A percentile compares a stretch with the other conserved stretches of the same genome.
Evolutionary conservation across 768 basidiomycete species (phyloP).

Genomic region (Tricholoma hemisulphureum): DNA sequence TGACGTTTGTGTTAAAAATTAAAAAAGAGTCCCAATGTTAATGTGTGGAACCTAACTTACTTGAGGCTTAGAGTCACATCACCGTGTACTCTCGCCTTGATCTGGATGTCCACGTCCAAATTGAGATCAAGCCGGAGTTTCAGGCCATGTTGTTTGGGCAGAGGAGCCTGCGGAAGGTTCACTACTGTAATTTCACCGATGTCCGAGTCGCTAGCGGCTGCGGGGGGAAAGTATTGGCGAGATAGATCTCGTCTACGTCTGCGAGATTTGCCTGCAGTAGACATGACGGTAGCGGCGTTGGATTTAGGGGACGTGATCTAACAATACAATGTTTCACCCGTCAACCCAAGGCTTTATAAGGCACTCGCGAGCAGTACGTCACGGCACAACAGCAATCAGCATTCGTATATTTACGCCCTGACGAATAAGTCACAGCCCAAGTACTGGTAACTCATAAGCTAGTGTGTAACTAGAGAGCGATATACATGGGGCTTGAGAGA

Average conservation of each 20-base stretch:
- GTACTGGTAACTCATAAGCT: too few species aligned
- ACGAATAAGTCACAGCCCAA: too few species aligned
- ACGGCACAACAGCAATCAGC: too few species aligned
- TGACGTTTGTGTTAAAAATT: not conserved
- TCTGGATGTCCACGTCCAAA: slow-evolving; percentile 31
- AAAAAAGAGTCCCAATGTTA: not conserved
- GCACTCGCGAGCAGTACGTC: too few species aligned
- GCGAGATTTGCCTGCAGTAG: not conserved
- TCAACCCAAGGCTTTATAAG: too few species aligned
- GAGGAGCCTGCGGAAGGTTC: not conserved
- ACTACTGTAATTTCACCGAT: too few species aligned
- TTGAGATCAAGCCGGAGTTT: slow-evolving; percentile 34
- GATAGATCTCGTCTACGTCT: not conserved
- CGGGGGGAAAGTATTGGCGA: too few species aligned
- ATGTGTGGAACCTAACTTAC: not conserved
- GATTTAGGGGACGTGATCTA: too few species aligned
- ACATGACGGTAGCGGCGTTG: not conserved
- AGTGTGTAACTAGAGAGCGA: too few species aligned
- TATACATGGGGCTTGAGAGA: too few species aligned
- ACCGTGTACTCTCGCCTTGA: slow-evolving; percentile 34
- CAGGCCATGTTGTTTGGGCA: not conserved
- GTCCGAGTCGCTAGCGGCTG: not conserved
- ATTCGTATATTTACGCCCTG: too few species aligned
- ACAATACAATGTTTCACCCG: too few species aligned
- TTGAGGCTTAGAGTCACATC: slow-evolving; percentile 28